Percentiles rank a stretch among this genome's conserved stretches.
Conservation (phyloP, 768 basidiomycete genomes). For the Lentinula detonsa region DNA sequence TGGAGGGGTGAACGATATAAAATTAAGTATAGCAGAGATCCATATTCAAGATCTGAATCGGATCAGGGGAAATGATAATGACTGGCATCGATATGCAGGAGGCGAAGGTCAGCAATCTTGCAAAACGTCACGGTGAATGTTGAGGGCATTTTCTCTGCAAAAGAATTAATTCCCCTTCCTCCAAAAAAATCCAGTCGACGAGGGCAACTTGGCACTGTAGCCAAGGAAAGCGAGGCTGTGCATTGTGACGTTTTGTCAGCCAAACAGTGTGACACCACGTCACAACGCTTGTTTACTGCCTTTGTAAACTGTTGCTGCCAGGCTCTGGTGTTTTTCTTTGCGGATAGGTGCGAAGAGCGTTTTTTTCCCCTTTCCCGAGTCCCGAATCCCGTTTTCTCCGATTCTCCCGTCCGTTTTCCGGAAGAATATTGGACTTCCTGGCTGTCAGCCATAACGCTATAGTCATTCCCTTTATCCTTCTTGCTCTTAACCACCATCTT, state of each 20-base stretch:
- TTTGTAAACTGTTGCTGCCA: background rate
- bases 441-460: background rate
- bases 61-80: background rate
- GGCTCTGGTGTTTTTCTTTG: conserved; percentile 5
- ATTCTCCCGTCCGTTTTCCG: background rate
- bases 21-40: background rate
- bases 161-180: background rate
- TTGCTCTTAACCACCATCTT: background rate
- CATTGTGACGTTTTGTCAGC: background rate
- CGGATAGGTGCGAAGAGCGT: conserved; percentile 6
- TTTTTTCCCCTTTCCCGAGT: conserved; percentile 6
- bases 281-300: background rate
- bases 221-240: background rate
- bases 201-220: background rate
- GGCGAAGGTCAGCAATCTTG: background rate
- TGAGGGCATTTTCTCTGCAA: background rate
- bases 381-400: conserved; percentile 7
- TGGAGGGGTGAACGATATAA: background rate
- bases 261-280: background rate
- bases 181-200: background rate
- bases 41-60: background rate
- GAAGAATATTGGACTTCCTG: background rate
- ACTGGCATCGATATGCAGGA: conserved; percentile 1
- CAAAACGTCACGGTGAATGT: background rate
- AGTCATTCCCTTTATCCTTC: background rate